Evolutionary conservation across 192 early-diverging fungal species (phyloP).

Genomic region (Coemansia sp.): DNA sequence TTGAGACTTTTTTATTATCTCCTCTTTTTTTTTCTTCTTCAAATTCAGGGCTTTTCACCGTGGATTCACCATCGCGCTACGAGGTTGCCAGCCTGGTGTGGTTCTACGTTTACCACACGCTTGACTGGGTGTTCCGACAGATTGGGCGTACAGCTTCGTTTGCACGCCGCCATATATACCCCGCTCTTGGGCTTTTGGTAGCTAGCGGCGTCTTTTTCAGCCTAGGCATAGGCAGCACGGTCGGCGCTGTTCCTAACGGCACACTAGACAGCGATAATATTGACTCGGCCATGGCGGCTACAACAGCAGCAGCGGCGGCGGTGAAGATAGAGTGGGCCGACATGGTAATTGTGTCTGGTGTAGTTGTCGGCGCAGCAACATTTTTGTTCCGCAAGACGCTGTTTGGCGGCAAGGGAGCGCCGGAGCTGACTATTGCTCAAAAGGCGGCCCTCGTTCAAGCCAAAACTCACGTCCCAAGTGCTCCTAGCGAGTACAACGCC

Average conservation of each 20-base stretch:
- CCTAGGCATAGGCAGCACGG: background rate
- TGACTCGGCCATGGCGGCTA: conserved; percentile 1
- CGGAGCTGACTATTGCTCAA: conserved; percentile 37
- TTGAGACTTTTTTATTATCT: background rate
- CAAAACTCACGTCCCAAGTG: background rate
- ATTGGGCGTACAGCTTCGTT: conserved; percentile 29
- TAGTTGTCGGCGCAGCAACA: conserved; percentile 50
- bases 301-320: conserved; percentile 1
- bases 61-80: conserved; percentile 47
- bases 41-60: conserved; percentile 4
- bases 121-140: conserved; percentile 45
- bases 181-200: conserved; percentile 22
- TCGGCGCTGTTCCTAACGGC: background rate
- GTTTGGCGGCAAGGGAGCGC: conserved; percentile 30
- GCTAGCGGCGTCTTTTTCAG: conserved; percentile 8
- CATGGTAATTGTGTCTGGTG: conserved; percentile 53
- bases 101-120: conserved; percentile 51
- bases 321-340: conserved; percentile 49
- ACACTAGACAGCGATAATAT: conserved; percentile 5
- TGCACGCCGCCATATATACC: conserved; percentile 24
- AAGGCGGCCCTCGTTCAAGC: conserved; percentile 21
- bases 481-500: conserved; percentile 26
- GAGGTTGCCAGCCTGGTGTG: conserved; percentile 47
- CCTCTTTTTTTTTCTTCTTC: background rate
- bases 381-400: conserved; percentile 54